Base-by-base conservation (phyloP, 495 filamentous ascomycete genomes). In the Xylaria scruposa region DNA sequence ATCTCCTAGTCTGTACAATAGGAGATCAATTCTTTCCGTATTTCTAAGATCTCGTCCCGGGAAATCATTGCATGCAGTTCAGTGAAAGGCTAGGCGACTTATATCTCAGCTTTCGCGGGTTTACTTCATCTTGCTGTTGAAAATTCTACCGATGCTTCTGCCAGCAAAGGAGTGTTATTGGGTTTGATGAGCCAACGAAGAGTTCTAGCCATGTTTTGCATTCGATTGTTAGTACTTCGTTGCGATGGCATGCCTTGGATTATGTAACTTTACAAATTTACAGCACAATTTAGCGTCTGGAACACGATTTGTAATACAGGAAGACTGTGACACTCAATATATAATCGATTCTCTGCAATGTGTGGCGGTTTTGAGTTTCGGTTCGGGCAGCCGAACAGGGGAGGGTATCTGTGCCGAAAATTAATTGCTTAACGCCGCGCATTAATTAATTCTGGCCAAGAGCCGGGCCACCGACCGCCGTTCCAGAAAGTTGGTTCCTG, bases 401-500 rank as follows among this genome's bases (percentile, higher is more conserved):
- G 65, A 26, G 65, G 49, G 33, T 40, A 42, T 21, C 65, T 51
- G 49, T 40, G 31, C 65, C 65, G 65, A 67, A 31, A 67, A 67
- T 40, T 40, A 42, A 67, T 56, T 54, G 49, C 49, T 42, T 42
- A 44, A 49, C 49, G 65, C 65, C 44, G 46, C 49, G 29, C 42
- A 60, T 46, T 70, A 40, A 70, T 63, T 59, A 59, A 70, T 60
- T 49, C 36, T 71, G 62, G 63, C 54, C 44, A 72, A 78, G 75
- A 79, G 46, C 77, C 83, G 82, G 81, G 81, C 82, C 82, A 82
- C 75, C 76, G 74, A 81, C 79, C 81, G 78, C 83, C 82, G 81
- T 82, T 82, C 81, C 81, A 69, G 81, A 79, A 81, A 75, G 73
- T 67, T 76, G 72, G 73, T 77, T 69, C 44, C 29, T 46, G 3